Evolutionary conservation across 192 early-diverging fungal species (phyloP), one percentile per base, ranked within the genome.

Genomic region (Coemansia sp.): DNA sequence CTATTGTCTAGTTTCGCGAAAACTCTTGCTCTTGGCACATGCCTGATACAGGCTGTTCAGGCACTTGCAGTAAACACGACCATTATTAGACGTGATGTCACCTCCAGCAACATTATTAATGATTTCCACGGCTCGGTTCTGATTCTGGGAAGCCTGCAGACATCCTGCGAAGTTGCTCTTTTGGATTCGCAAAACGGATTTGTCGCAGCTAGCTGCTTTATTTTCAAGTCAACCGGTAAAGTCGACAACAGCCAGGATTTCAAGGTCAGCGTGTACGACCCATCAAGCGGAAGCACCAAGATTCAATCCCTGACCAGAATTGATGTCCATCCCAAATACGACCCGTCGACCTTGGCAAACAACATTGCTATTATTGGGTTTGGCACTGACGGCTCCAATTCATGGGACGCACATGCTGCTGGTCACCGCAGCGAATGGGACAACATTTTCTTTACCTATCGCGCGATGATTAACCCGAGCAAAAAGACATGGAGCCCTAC

Each of bases 111-210:
- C 51, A 33, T 72, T 16, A 29, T 55, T 4, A 67, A 30, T 48
- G 31, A 67, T 30, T 71, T 52, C 55, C 72, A 69, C 2, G 66
- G 77, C 20, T 72, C 72, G 17, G 61, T 71, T 22, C 62, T 80
- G 34, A 56, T 80, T 7, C 62, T 71, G 7, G 57, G 55, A 32
- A 64, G 59, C 31, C 49, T 61, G 16, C 72, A 73, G 18, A 80
- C 77, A 20, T 74, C 77, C n/a, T 80, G 77, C 66, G 77, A 80
- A 51, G 40, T 80, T 55, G 77, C 68, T 11, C 61, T 80, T 14
- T 67, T 80, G 31, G 69, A 74, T 63, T 66, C 61, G 18, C 60
- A 45, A 38, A 20, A 61, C 0, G 77, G 58, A 14, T 71, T 71
- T 58, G 45, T 70, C 29, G 65, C 77, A 7, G 77, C 77, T 20